These are phyloP conservation scores for Cercospora sesami DNA, from an alignment of 2,329 filamentous ascomycete genomes.

Conservation along the genomic window DNA sequence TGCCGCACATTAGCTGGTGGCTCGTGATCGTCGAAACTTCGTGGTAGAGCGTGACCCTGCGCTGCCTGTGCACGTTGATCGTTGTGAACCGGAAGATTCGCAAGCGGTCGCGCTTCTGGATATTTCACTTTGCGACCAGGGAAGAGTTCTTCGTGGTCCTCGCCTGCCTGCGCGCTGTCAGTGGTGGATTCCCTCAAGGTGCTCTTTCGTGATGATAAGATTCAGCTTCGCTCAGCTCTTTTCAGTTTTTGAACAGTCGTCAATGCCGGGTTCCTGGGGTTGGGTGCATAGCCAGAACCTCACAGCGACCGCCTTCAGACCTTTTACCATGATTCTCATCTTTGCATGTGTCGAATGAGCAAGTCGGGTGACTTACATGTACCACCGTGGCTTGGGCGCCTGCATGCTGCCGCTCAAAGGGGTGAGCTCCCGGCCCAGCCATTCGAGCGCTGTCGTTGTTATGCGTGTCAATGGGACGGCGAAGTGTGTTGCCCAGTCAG, in stretches of 20 bases:
- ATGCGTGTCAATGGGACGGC: not conserved
- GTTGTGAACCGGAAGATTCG: not conserved
- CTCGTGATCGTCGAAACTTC: not conserved
- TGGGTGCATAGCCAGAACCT: conserved; percentile 44
- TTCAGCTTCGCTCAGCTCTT: conserved; percentile 63
- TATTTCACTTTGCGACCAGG: not conserved
- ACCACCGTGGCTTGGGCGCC: not conserved
- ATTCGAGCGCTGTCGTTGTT: not conserved
- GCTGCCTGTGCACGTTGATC: not conserved
- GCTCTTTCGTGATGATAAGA: not conserved
- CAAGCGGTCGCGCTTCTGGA: not conserved
- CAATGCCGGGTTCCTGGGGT: conserved; percentile 29
- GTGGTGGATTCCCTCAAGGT: not conserved
- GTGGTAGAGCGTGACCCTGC: not conserved
- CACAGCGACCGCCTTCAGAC: conserved; percentile 54
- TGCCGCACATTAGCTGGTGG: conserved; percentile 4
- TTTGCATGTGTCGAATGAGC: conserved; percentile 34
- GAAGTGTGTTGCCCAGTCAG: not conserved
- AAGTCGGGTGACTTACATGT: not conserved
- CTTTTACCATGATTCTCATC: conserved; percentile 65
- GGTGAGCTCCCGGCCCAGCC: not conserved
- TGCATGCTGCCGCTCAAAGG: not conserved
- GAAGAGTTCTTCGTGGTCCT: not conserved
- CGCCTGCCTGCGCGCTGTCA: conserved; percentile 3
- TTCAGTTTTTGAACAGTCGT: conserved; percentile 59